Base-by-base conservation (phyloP, 75 land plant species). In the Ceratopteris richardii region DNA sequence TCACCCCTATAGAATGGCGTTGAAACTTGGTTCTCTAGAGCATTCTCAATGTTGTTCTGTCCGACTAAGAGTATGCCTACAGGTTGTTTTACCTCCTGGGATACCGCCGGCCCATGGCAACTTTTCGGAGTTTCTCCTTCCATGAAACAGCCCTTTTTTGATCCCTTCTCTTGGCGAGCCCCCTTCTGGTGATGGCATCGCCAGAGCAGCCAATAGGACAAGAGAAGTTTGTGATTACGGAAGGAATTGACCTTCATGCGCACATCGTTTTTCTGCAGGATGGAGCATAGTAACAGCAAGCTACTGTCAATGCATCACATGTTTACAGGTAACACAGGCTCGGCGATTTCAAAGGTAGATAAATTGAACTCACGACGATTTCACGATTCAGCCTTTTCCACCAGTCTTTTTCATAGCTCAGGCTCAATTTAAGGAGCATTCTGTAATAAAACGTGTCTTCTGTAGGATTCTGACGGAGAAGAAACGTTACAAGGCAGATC, bases 391-490 rank as follows among this genome's bases (percentile, higher is more conserved):
- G 47, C 48, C 28, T 60, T 16, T 60, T 43, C 62, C 62, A 60
- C 62, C 62, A 60, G 41, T 43, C 48, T 17, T 60, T 39, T 23
- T 40, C 48, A 1, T 47, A 43, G 31, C 62, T 44, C 16, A 60
- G 25, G 41, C 62, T 60, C 42, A 60, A 43, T 25, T 60, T 60
- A 4, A 60, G 44, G 41, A 60, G 62, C 62, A 60, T 60, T 14
- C 62, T 40, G 44, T 60, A 60, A 25, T 60, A 60, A 23, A 60
- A 60, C 1, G 62, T 60, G 62, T 60, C 62, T 43, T 60, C 62
- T 19, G 62, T 25, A 11, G 60, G 60, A 60, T 60, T 25, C 62
- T 60, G 40, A 40, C 7, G 21, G 5, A 57, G 39, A 30, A 31
- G 1, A n/a, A 1, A 20, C 9, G 39, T 4, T 31, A 57, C 16